Evolutionary conservation across 2,329 filamentous ascomycete genomes (phyloP).

Genomic region (Trichoderma afroharzianum): DNA sequence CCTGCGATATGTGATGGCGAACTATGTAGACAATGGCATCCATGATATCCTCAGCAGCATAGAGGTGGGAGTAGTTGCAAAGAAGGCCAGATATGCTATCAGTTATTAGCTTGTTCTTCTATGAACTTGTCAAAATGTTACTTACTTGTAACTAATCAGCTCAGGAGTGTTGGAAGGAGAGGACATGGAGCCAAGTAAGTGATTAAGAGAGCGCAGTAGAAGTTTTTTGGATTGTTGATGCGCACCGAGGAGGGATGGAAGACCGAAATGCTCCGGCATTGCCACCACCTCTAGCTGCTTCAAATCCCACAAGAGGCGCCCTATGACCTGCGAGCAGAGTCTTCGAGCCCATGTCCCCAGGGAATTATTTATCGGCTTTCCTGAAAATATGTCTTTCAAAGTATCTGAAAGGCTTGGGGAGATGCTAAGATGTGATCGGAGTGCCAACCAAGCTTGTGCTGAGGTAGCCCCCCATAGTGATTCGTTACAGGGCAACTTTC

Average conservation of each 20-base stretch:
- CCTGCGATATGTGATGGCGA: neutral
- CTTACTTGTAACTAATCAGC: neutral
- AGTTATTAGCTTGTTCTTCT: neutral
- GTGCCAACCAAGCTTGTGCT: neutral
- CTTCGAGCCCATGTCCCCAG: neutral
- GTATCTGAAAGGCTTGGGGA: neutral
- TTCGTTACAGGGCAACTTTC: neutral
- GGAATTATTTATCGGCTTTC: neutral
- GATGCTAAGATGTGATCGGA: neutral
- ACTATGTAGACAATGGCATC: neutral
- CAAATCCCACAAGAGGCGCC: neutral
- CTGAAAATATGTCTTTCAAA: neutral
- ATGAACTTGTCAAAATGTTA: neutral
- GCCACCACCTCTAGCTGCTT: neutral
- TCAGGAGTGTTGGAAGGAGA: neutral
- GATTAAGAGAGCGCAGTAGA: neutral
- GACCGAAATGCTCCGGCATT: neutral
- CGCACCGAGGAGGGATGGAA: neutral
- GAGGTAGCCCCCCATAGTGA: neutral
- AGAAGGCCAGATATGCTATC: neutral
- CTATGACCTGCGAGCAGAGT: neutral
- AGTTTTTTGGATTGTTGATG: neutral
- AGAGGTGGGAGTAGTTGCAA: neutral
- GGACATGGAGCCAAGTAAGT: neutral
- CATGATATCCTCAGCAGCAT: neutral